Conservation (phyloP, 208 protist species). For the Leishmania gerbilli region DNA sequence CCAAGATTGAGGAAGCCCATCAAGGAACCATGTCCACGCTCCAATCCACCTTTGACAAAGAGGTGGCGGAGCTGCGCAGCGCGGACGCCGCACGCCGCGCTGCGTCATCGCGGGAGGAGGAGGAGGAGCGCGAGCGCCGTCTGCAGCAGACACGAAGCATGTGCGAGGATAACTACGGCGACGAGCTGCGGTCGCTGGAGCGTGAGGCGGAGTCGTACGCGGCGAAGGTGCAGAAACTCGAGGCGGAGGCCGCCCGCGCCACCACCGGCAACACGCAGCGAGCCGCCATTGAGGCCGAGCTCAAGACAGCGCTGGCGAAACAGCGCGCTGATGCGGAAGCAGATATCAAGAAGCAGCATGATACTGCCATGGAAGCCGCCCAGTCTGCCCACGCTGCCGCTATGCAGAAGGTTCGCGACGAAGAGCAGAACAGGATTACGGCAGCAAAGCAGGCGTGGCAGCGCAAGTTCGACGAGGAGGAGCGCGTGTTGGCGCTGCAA, state of each 20-base stretch:
- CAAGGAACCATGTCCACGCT: conserved; percentile 44
- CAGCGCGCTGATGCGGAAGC: conserved; percentile 19
- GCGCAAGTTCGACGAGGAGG: conserved; percentile 24
- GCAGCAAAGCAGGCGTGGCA: conserved; percentile 19
- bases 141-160: conserved; percentile 31
- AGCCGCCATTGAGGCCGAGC: conserved; percentile 22
- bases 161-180: conserved; percentile 48
- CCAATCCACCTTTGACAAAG: conserved; percentile 41
- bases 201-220: conserved; percentile 39
- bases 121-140: conserved; percentile 22
- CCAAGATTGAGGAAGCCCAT: conserved; percentile 43
- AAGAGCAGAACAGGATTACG: conserved; percentile 16
- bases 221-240: conserved; percentile 32
- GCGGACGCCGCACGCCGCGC: conserved; percentile 35
- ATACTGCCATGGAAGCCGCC: conserved; percentile 4
- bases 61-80: conserved; percentile 45
- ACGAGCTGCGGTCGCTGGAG: conserved; percentile 38
- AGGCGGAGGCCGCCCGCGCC: conserved; percentile 32
- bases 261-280: conserved; percentile 33
- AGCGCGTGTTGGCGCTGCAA: conserved; percentile 27
- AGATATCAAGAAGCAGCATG: conserved; percentile 12
- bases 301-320: conserved; percentile 14
- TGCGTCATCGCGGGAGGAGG: conserved; percentile 14
- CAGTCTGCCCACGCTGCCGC: conserved; percentile 13
- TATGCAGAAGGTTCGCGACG: conserved; percentile 17